Evolutionary conservation across 305 asterid species (phyloP).

Genomic region (Nicotiana rustica): DNA sequence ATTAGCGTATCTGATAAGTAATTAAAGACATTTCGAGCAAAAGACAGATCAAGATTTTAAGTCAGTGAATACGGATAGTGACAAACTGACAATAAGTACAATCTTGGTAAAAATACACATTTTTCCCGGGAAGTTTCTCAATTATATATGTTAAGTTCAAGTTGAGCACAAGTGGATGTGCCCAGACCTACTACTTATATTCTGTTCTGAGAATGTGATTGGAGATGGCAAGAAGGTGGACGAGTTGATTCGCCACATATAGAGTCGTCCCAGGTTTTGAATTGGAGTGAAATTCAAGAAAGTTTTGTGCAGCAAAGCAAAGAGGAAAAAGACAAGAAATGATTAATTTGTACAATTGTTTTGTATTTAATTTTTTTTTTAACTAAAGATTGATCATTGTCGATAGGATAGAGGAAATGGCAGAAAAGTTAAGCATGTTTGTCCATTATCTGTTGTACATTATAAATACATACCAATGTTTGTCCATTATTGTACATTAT

Average conservation of each 20-base stretch:
- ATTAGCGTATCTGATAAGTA: too few species aligned
- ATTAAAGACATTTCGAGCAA: not conserved
- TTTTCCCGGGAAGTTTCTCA: not conserved
- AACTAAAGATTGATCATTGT: slow-evolving; percentile 32
- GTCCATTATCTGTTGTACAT: not conserved
- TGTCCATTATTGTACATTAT: not conserved
- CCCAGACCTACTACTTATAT: not conserved
- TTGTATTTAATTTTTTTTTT: slow-evolving; percentile 19
- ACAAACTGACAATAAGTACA: not conserved
- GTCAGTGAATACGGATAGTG: not conserved
- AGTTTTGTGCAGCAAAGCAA: not conserved
- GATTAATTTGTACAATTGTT: slow-evolving; percentile 13
- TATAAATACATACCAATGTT: not conserved
- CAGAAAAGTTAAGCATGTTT: slow-evolving; percentile 12
- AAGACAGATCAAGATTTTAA: not conserved
- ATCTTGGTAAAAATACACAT: not conserved
- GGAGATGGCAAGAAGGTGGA: slow-evolving; percentile 50
- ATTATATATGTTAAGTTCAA: not conserved
- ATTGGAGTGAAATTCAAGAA: slow-evolving; percentile 25
- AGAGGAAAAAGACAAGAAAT: not conserved
- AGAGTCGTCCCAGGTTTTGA: slow-evolving; percentile 42
- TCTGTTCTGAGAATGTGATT: slow-evolving; percentile 32
- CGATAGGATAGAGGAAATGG: slow-evolving; percentile 26
- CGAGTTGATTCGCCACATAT: slow-evolving; percentile 21
- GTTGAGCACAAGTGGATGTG: not conserved